Base-by-base conservation (phyloP, 2,329 filamentous ascomycete genomes). In the Fusarium sp. region DNA sequence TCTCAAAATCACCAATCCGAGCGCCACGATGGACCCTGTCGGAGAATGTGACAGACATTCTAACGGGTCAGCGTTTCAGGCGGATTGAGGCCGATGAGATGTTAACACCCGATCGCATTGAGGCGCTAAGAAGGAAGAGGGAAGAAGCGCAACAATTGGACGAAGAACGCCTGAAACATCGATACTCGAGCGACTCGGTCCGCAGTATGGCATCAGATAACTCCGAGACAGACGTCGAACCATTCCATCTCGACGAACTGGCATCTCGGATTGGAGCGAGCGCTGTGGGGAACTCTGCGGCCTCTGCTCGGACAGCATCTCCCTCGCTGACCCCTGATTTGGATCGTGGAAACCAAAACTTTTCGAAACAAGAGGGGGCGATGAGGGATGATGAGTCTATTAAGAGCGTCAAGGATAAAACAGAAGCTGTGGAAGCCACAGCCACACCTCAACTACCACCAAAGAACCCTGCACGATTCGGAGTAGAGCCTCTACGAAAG, bases 21-120 rank as follows among this genome's bases (percentile, higher is more conserved):
- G 63, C 73, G 16, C 79, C 87, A 50, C 84, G 86, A 80, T 89
- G 89, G 88, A 86, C 86, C 16, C 79, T 91, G 33, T 84, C 88
- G 0, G 88, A 89, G 61, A 90, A 89, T 70, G 84, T 91, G 74
- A 85, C 87, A n/a, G 89, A 89, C 33, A 82, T 90, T 13, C 85
- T 92, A 68, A 87, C 83, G 47, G 86, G 87, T 20, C 88, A 87
- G 50, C 83, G 88, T 54, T 90, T 91, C 77, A 85, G 85, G 70
- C 85, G 85, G 56, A 84, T 88, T 63, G 89, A 91, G 70, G 89
- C 86, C 0, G 88, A 91, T 61, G 90, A 92, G 80, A 89, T 91
- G 83, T 80, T 91, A 14, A 88, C 89, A 13, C 86, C 88, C 20
- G 84, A 85, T 36, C 85, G 86, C 40, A 81, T 91, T 27, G 85